Evolutionary conservation across 2,329 filamentous ascomycete species (phyloP), one percentile per base, ranked within the genome.

Genomic region (Beauveria caledonica): DNA sequence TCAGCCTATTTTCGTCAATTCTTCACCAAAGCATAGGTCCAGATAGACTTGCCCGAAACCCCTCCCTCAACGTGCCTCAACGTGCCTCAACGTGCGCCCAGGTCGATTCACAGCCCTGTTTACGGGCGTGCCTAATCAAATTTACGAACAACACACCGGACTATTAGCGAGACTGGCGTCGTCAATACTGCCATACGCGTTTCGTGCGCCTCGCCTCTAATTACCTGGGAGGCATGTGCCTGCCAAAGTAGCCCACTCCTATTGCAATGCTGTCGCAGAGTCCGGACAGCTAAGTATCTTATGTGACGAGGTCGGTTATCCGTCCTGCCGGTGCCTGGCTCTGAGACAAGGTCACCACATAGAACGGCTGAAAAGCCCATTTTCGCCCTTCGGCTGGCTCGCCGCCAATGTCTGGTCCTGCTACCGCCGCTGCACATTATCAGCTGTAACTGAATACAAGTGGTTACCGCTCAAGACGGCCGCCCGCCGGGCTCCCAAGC

Each of bases 181-280:
- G 40, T 36, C 53, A 42, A 42, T 46, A 56, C 33, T 40, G 29
- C 27, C 11, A 33, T 45, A 29, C 23, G 17, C 29, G 39, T 54
- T 54, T 54, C 52, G 52, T 27, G 52, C 55, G 55, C 33, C 55
- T 58, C 55, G 45, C 21, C 45, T 50, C 45, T 50, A 49, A 42
- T 50, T 50, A 27, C 44, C 36, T 27, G 44, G 23, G 33, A 57
- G 54, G 54, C 54, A 48, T 58, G 45, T 50, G 45, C 55, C 44
- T 57, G 54, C 21, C 44, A 40, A 40, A 33, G 33, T 29, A 58
- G 55, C 40, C 53, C 53, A 56, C 53, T 46, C 53, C 46, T 15
- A 46, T 25, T 10, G 29, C 44, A 49, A 58, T 49, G 17, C 33
- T 58, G 55, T 57, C 55, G 55, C 55, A 58, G 55, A 58, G 23